Conservation (phyloP, 495 filamentous ascomycete species). For the Ramalina peruviana region DNA sequence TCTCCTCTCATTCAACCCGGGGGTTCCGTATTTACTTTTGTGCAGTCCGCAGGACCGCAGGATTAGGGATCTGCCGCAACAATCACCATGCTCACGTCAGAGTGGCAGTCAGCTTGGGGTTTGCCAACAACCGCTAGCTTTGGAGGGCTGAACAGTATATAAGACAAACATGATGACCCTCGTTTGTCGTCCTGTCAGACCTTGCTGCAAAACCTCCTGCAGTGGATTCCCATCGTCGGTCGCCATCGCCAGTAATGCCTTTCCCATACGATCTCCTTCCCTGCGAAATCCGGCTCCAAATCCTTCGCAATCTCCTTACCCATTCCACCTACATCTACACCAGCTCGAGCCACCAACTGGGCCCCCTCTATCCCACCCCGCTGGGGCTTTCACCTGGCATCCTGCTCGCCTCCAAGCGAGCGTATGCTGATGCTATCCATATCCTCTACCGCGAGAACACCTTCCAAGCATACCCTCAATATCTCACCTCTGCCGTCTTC, state of each 20-base stretch:
- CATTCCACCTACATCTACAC: conserved; percentile 35
- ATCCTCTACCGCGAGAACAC: conserved; percentile 36
- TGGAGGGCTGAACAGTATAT: too few species aligned
- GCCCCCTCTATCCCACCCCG: neutral
- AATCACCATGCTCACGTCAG: too few species aligned
- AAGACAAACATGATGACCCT: too few species aligned
- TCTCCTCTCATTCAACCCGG: too few species aligned
- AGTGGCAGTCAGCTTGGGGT: too few species aligned
- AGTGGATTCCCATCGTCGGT: too few species aligned
- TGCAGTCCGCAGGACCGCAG: too few species aligned
- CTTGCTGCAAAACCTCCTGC: too few species aligned
- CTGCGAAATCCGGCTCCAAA: conserved; percentile 43
- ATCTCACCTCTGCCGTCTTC: conserved; percentile 22
- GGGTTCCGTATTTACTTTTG: too few species aligned
- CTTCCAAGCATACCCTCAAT: conserved; percentile 36
- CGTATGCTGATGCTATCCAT: conserved; percentile 28
- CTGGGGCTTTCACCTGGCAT: conserved; percentile 24
- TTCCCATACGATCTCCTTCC: conserved; percentile 52
- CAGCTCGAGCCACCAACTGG: conserved; percentile 37
- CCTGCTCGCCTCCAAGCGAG: conserved; percentile 25
- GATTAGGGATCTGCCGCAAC: too few species aligned
- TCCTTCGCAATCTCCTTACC: conserved; percentile 41
- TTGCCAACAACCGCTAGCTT: too few species aligned
- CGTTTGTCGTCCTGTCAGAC: too few species aligned
- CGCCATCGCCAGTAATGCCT: conserved; percentile 11